Evolutionary conservation across 306 rosid genomes (phyloP).

Genomic region (Astragalus glycyphyllos): DNA sequence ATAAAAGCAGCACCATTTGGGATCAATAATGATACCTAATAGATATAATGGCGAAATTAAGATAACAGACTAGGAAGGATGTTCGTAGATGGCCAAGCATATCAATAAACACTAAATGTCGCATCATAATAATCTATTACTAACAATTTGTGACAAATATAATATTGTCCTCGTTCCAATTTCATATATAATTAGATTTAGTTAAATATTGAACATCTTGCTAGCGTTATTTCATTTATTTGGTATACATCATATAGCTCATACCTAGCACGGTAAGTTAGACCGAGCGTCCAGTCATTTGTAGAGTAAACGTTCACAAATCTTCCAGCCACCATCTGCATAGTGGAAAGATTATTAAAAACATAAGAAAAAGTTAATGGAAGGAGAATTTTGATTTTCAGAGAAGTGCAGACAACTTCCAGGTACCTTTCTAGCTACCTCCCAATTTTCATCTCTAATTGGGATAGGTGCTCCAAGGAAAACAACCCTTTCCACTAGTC

Average conservation of each 20-base stretch:
- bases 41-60: constrained; percentile 3
- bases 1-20: constrained; percentile 1
- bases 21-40: background rate
- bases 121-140: constrained; percentile 17
- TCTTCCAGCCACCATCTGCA: constrained; percentile 77
- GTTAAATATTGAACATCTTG: constrained; percentile 30
- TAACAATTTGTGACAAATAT: constrained; percentile 11
- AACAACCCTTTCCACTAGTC: constrained; percentile 70
- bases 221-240: background rate
- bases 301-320: constrained; percentile 69
- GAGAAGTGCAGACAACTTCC: background rate
- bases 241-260: constrained; percentile 28
- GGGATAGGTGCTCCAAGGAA: constrained; percentile 77
- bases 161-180: constrained; percentile 20
- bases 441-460: constrained; percentile 64
- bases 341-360: constrained; percentile 31
- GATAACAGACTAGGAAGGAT: background rate
- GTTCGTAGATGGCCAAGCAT: constrained; percentile 10
- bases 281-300: constrained; percentile 70
- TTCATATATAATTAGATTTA: constrained; percentile 11
- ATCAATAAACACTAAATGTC: background rate
- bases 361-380: background rate
- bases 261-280: constrained; percentile 69
- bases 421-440: constrained; percentile 59
- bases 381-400: background rate